Evolutionary conservation across 192 early-diverging fungal species (phyloP), one percentile per base, ranked within the genome.

Genomic region (Mortierella hygrophila): DNA sequence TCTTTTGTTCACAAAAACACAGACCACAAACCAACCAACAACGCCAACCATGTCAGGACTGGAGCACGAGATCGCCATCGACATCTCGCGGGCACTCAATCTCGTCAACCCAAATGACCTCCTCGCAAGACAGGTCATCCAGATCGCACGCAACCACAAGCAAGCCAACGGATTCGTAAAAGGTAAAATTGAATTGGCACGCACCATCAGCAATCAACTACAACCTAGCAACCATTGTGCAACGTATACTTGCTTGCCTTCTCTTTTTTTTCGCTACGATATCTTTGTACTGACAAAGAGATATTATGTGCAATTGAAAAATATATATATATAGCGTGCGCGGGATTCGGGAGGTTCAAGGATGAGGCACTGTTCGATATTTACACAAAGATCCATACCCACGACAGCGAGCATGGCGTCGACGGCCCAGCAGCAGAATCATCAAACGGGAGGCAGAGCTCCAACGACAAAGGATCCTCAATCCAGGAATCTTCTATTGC

Each of bases 71-170:
- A 84, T 92, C 37, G 92, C 92, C 10, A 89, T 91, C 32, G 88
- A 92, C 68, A 77, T 92, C 47, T 92, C 92, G 20, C 84, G 92
- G n/a, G 89, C 89, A 49, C 80, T 92, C n/a, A 91, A 92, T 55
- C 80, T 91, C 10, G 71, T 89, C 23, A 92, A 91, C 79, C 84
- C 92, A 52, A 92, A 92, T 57, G 90, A 92, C 73, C 75, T 90
- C 16, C 79, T 92, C n/a, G 92, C 92, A 20, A 83, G 88, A 65
- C 78, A 84, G 77, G 90, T 92, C 52, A 90, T 92, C 69, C 92
- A 91, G 76, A 86, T 92, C 42, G 92, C 90, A 40, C 69, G 76
- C 47, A 90, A 88, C 47, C 87, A 92, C 29, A 82, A 80, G 55
- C 88, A 88, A 70, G 88, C 82, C 15, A 72, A 86, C 4, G 83